phyloP scores from a whole-genome alignment of 2,329 filamentous ascomycete species.

The Colletotrichum tropicale region DNA sequence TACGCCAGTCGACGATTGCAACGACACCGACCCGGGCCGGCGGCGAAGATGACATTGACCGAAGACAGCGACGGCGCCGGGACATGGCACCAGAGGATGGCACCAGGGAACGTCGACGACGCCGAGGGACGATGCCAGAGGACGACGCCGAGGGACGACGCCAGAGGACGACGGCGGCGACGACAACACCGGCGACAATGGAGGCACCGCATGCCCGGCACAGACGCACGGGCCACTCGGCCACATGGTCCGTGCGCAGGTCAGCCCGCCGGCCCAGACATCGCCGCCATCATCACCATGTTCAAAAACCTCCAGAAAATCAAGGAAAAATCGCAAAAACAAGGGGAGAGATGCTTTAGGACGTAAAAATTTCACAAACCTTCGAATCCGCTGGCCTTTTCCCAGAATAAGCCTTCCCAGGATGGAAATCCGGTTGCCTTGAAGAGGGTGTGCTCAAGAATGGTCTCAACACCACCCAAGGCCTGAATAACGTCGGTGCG shows the following conservation, averaged over 20 bases:
- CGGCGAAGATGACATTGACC: neutral
- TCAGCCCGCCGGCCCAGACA: neutral
- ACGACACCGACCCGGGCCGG: neutral
- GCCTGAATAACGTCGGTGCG: constrained; percentile 97
- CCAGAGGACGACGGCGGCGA: neutral
- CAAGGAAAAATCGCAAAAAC: neutral
- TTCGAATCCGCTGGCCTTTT: constrained; percentile 44
- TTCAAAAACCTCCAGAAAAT: neutral
- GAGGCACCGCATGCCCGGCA: neutral
- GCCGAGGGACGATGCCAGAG: no score
- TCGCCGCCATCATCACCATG: accelerated
- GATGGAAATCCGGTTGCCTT: constrained; percentile 96
- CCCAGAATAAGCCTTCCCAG: constrained; percentile 97
- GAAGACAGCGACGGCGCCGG: neutral
- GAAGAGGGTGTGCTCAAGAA: constrained; percentile 95
- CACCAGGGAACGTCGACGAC: neutral
- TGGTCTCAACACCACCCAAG: constrained; percentile 94
- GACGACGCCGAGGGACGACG: neutral
- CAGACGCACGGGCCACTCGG: neutral
- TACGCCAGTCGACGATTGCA: neutral
- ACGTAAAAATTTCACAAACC: no score
- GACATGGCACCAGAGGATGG: neutral
- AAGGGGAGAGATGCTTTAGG: no score
- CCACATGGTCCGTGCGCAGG: accelerated
- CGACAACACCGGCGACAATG: neutral